A percentile compares a stretch with the other conserved stretches of the same genome.
Conservation (phyloP, 768 basidiomycete species). For the Mycena crocata region DNA sequence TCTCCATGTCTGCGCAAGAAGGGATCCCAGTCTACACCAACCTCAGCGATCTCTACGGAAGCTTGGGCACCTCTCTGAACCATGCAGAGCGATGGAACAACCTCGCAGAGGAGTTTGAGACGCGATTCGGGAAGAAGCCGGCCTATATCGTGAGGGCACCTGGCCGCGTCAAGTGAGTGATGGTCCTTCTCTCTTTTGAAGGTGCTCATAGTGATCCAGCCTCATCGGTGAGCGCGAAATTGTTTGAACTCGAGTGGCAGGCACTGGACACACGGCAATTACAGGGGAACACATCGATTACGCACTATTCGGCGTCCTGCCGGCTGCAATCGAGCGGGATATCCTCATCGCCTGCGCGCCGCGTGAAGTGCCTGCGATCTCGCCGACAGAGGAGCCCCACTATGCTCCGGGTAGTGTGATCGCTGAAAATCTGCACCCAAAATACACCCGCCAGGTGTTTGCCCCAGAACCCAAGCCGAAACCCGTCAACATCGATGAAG, state of each 20-base stretch:
- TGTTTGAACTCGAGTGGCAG: not conserved
- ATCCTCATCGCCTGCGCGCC: constrained; percentile 82
- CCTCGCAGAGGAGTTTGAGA: constrained; percentile 70
- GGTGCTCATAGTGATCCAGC: constrained; percentile 36
- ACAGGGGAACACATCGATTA: constrained; percentile 89
- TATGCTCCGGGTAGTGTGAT: constrained; percentile 64
- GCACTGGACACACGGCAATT: constrained; percentile 21
- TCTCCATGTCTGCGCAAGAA: constrained; percentile 63
- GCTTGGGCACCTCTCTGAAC: constrained; percentile 62
- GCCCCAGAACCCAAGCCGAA: constrained; percentile 56
- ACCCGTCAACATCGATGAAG: constrained; percentile 44
- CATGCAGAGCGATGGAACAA: constrained; percentile 72
- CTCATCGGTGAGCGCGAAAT: constrained; percentile 53
- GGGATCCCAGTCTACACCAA: constrained; percentile 72
- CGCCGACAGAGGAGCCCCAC: constrained; percentile 39
- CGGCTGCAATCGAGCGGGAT: constrained; percentile 87
- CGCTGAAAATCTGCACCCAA: constrained; percentile 70
- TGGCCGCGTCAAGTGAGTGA: constrained; percentile 80
- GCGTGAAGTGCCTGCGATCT: constrained; percentile 42
- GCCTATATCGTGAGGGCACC: constrained; percentile 81
- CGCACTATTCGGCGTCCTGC: constrained; percentile 84
- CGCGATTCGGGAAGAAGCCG: constrained; percentile 73
- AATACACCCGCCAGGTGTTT: constrained; percentile 72
- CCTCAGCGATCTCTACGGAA: constrained; percentile 66
- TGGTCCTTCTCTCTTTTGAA: not conserved